Evolutionary conservation across 1,139 yeast genomes (phyloP).

Genomic region (Sugiyamaella neomexicana): DNA sequence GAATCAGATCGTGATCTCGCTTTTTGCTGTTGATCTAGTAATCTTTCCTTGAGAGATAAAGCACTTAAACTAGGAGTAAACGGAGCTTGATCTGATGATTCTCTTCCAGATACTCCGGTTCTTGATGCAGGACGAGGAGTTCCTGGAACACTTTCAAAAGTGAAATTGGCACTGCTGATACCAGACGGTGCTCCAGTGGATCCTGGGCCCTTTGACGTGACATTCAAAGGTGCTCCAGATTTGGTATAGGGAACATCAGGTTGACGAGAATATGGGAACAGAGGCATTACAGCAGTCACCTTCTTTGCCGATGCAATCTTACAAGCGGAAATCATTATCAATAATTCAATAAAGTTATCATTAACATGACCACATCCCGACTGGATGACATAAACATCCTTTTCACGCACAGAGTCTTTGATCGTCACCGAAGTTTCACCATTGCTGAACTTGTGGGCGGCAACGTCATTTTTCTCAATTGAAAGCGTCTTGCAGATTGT

Average conservation of each 20-base stretch:
- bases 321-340: constrained; percentile 90
- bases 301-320: constrained; percentile 92
- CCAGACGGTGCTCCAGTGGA: constrained; percentile 18
- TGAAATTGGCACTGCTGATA: constrained; percentile 39
- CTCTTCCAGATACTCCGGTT: constrained; percentile 9
- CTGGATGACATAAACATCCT: constrained; percentile 85
- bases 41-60: constrained; percentile 15
- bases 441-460: constrained; percentile 62
- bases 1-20: constrained; percentile 15
- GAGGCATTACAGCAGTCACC: constrained; percentile 92
- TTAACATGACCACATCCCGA: constrained; percentile 85
- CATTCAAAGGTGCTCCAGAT: constrained; percentile 59
- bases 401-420: constrained; percentile 84
- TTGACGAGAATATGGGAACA: constrained; percentile 94
- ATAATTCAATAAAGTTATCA: constrained; percentile 83
- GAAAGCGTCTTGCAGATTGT: constrained; percentile 65
- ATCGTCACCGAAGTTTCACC: constrained; percentile 91
- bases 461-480: constrained; percentile 58
- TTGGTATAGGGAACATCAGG: constrained; percentile 89
- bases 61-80: constrained; percentile 7
- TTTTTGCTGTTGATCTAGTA: constrained; percentile 13
- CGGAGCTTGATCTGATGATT: constrained; percentile 7
- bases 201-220: constrained; percentile 44
- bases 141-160: constrained; percentile 64
- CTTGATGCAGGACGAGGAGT: constrained; percentile 49